These are phyloP conservation scores for Actinidia arguta DNA, from an alignment of 179 eudicot genomes.

Conservation along the genomic window DNA sequence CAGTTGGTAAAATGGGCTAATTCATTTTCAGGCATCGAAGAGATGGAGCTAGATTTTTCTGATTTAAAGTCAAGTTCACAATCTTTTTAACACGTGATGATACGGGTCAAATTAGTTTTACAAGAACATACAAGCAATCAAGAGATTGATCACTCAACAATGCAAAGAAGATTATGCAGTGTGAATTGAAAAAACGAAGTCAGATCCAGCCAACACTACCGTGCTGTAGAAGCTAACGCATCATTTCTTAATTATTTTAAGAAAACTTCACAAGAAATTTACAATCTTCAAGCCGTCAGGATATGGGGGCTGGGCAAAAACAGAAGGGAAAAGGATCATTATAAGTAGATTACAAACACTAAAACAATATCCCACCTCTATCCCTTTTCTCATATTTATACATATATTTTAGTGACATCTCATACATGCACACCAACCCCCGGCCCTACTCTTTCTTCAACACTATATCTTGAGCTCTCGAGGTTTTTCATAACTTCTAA, in stretches of 20 bases:
- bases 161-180: background rate
- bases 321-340: background rate
- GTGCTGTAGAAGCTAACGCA: background rate
- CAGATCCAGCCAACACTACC: background rate
- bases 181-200: background rate
- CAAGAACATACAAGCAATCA: background rate
- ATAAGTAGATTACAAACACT: background rate
- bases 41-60: background rate
- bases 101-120: background rate
- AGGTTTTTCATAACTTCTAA: background rate
- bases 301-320: background rate
- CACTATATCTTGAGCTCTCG: background rate
- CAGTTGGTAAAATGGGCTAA: background rate
- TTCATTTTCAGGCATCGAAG: background rate
- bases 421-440: no score
- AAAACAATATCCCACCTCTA: background rate
- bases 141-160: conserved; percentile 2
- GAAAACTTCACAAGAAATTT: background rate
- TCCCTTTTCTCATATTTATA: background rate
- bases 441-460: background rate
- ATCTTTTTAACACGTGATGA: background rate
- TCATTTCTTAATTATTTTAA: background rate
- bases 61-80: background rate
- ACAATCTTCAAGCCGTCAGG: background rate
- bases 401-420: no score